phyloP scores from a whole-genome alignment of 1,284 basidiomycete genomes.

The Austropuccinia psidii region DNA sequence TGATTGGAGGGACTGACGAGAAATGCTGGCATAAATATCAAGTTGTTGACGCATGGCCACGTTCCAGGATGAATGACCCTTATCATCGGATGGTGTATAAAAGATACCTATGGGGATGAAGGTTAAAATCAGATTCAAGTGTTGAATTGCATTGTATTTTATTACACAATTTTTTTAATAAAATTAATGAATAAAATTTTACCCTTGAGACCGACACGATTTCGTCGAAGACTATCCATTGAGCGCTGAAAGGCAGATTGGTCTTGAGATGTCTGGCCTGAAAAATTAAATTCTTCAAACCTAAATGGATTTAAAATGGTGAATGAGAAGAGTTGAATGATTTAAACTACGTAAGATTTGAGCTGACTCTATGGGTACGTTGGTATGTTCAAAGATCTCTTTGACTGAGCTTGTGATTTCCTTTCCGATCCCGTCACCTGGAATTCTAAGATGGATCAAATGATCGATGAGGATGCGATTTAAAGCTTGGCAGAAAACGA shows the following conservation, averaged over 20 bases:
- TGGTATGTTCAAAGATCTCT: slow-evolving; percentile 94
- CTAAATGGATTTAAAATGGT: neutral
- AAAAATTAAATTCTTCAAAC: slow-evolving; percentile 91
- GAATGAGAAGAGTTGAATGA: neutral
- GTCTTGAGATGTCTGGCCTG: slow-evolving; percentile 86
- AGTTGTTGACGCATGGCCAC: slow-evolving; percentile 99
- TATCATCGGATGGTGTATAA: slow-evolving; percentile 93
- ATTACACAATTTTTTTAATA: neutral
- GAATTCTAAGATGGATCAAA: neutral
- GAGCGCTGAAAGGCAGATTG: slow-evolving; percentile 95
- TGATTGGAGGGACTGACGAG: neutral
- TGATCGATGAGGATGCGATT: neutral
- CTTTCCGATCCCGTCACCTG: slow-evolving; percentile 87
- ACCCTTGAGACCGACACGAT: slow-evolving; percentile 98
- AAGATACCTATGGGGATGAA: slow-evolving; percentile 67
- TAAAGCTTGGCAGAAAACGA: neutral
- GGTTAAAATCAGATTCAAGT: neutral
- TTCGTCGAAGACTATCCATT: slow-evolving; percentile 91
- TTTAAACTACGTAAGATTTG: neutral
- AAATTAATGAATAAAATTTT: slow-evolving; percentile 41
- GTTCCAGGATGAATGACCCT: slow-evolving; percentile 98
- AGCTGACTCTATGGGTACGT: slow-evolving; percentile 89
- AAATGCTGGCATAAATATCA: slow-evolving; percentile 86
- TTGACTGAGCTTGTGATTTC: slow-evolving; percentile 98
- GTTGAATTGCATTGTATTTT: neutral